Percentiles rank a stretch among this genome's conserved stretches.
Evolutionary conservation across 179 eudicot species (phyloP).

Genomic region (Spinacia oleracea): DNA sequence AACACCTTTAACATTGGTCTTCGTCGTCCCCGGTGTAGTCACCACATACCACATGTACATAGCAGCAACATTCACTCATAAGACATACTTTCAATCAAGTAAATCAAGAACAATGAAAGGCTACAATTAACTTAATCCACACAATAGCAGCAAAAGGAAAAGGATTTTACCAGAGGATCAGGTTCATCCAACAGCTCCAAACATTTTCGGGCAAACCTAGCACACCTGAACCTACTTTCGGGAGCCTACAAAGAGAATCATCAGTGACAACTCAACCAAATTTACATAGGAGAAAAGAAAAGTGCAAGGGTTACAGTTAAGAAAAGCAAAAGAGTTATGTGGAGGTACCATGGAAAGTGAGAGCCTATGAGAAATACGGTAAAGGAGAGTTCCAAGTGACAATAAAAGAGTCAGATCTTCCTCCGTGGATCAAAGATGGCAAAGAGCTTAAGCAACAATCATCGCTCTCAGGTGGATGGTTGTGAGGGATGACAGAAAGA

Average conservation of each 20-base stretch:
- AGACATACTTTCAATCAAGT: no score
- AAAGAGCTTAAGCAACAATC: conserved; percentile 54
- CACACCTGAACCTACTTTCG: no score
- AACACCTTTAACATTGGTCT: no score
- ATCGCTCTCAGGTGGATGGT: conserved; percentile 48
- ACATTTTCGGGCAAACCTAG: no score
- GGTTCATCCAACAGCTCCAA: conserved; percentile 91
- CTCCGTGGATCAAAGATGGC: conserved; percentile 65
- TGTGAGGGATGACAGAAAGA: conserved; percentile 74
- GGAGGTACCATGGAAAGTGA: conserved; percentile 75
- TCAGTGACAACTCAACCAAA: no score
- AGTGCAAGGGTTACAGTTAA: not conserved
- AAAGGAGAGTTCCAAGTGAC: conserved; percentile 80
- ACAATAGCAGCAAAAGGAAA: not conserved
- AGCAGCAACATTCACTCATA: no score
- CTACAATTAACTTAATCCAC: not conserved
- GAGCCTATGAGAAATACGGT: conserved; percentile 90
- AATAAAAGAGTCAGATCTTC: conserved; percentile 82
- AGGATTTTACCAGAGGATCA: conserved; percentile 65
- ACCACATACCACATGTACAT: no score
- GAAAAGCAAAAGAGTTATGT: not conserved
- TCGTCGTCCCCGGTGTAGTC: no score
- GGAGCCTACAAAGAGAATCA: no score
- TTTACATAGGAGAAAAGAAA: not conserved
- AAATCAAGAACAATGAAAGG: not conserved